A percentile compares a stretch with the other conserved stretches of the same genome.
Evolutionary conservation across 2,329 filamentous ascomycete species (phyloP).

Genomic region (Fonsecaea erecta): DNA sequence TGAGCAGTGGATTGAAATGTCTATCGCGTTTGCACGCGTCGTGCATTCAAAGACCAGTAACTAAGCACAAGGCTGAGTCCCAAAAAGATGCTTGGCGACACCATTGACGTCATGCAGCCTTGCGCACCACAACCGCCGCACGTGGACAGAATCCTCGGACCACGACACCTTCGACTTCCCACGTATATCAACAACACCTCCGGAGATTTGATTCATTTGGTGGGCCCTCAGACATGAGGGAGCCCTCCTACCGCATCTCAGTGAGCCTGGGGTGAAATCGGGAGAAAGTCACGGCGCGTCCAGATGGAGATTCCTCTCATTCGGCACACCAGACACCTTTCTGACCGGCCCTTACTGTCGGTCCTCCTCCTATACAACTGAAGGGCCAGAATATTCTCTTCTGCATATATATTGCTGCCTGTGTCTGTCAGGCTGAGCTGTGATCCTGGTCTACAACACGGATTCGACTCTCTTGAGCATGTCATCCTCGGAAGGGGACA

Average conservation of each 20-base stretch:
- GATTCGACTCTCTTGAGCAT: background rate
- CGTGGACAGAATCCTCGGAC: background rate
- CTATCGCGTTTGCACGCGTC: conserved; percentile 2
- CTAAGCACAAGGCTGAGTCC: background rate
- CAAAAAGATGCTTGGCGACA: background rate
- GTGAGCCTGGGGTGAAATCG: background rate
- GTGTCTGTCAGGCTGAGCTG: background rate
- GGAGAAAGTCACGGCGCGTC: background rate
- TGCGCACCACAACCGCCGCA: background rate
- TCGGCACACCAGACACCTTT: conserved; percentile 3
- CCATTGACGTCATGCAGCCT: background rate
- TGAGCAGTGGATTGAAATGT: background rate
- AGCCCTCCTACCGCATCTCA: background rate
- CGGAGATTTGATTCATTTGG: background rate
- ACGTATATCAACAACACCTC: background rate
- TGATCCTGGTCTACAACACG: background rate
- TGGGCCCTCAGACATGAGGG: conserved; percentile 3
- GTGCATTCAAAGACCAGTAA: background rate
- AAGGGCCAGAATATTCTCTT: background rate
- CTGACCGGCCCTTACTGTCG: conserved; percentile 1
- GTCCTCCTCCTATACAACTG: conserved; percentile 12
- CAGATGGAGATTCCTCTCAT: conserved; percentile 15
- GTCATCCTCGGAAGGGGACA: background rate
- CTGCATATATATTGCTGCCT: background rate
- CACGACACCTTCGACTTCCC: background rate